These are phyloP conservation scores for Bryum argenteum DNA, from an alignment of 225 moss, liverwort and hornwort species.

Conservation along the genomic window DNA sequence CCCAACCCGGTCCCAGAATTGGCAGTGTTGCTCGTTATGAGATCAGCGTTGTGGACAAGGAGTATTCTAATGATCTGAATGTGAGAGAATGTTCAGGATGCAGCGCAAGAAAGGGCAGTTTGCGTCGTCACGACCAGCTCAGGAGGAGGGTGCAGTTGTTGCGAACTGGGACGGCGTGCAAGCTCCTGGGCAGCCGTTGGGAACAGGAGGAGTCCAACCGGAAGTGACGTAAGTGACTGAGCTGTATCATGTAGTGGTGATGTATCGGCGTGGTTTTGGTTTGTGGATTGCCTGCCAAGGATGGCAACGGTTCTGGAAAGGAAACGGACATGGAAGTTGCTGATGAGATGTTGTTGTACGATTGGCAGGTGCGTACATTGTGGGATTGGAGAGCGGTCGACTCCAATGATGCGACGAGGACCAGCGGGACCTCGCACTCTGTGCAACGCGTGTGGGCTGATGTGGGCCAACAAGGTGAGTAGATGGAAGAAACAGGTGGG, in stretches of 20 bases:
- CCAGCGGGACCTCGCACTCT: constrained; percentile 80
- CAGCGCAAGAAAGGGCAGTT: constrained; percentile 96
- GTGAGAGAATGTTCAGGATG: constrained; percentile 57
- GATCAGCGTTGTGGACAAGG: not conserved
- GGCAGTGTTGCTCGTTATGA: not conserved
- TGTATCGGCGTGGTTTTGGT: not conserved
- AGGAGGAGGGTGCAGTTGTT: constrained; percentile 58
- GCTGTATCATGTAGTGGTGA: not conserved
- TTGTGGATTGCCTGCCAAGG: not conserved
- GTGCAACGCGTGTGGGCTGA: constrained; percentile 87
- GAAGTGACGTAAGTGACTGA: constrained; percentile 74
- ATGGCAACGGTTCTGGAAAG: not conserved
- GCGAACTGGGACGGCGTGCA: constrained; percentile 79
- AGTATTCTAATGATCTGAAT: constrained; percentile 18
- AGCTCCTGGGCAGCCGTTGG: constrained; percentile 59
- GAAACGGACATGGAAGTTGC: not conserved
- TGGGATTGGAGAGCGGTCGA: constrained; percentile 85
- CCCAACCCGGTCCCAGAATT: not conserved
- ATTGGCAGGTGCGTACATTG: constrained; percentile 86
- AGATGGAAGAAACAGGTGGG: not conserved
- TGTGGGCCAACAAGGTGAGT: constrained; percentile 93
- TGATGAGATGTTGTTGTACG: constrained; percentile 1
- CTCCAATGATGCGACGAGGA: constrained; percentile 94
- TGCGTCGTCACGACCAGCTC: constrained; percentile 72
- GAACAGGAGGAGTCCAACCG: constrained; percentile 63